A percentile compares a stretch with the other conserved stretches of the same genome.
phyloP scores from a whole-genome alignment of 2,329 filamentous ascomycete genomes.

The Aspergillus jensenii region DNA sequence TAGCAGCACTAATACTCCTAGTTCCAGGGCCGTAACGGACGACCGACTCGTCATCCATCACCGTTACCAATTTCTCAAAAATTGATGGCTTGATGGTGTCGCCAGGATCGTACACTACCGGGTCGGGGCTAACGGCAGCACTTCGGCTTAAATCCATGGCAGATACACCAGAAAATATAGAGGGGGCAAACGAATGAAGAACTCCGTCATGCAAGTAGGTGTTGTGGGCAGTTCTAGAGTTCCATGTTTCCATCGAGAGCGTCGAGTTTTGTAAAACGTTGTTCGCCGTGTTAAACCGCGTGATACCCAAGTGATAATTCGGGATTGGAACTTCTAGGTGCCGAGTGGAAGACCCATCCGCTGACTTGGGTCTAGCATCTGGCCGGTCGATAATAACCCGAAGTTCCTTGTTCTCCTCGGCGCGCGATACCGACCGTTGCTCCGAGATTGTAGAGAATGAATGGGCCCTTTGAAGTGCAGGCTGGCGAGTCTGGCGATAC shows the following conservation, averaged over 20 bases:
- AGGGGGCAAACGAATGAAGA: slow-evolving; percentile 36
- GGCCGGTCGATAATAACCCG: slow-evolving; percentile 79
- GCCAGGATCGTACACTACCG: slow-evolving; percentile 51
- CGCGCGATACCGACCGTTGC: slow-evolving; percentile 42
- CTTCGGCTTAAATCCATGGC: slow-evolving; percentile 32
- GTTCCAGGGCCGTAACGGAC: slow-evolving; percentile 75
- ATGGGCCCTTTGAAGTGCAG: slow-evolving; percentile 60
- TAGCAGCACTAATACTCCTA: slow-evolving; percentile 81
- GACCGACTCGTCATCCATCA: slow-evolving; percentile 77
- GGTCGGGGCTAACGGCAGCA: slow-evolving; percentile 39
- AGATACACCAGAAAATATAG: slow-evolving; percentile 36
- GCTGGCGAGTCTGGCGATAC: slow-evolving; percentile 20
- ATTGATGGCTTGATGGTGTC: slow-evolving; percentile 64
- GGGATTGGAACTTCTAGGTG: slow-evolving; percentile 75
- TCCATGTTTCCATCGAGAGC: slow-evolving; percentile 52
- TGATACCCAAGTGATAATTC: slow-evolving; percentile 78
- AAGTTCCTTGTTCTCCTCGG: slow-evolving; percentile 63
- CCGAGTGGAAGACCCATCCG: slow-evolving; percentile 58
- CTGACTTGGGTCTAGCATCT: slow-evolving; percentile 62
- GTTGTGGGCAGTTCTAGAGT: slow-evolving; percentile 23
- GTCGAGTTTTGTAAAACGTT: slow-evolving; percentile 78
- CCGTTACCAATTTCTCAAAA: slow-evolving; percentile 77
- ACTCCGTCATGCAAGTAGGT: slow-evolving; percentile 26
- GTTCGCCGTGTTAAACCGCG: slow-evolving; percentile 76
- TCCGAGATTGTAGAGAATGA: slow-evolving; percentile 79